Evolutionary conservation across 331 rosid genomes (phyloP).

Genomic region (Malus hybrid): DNA sequence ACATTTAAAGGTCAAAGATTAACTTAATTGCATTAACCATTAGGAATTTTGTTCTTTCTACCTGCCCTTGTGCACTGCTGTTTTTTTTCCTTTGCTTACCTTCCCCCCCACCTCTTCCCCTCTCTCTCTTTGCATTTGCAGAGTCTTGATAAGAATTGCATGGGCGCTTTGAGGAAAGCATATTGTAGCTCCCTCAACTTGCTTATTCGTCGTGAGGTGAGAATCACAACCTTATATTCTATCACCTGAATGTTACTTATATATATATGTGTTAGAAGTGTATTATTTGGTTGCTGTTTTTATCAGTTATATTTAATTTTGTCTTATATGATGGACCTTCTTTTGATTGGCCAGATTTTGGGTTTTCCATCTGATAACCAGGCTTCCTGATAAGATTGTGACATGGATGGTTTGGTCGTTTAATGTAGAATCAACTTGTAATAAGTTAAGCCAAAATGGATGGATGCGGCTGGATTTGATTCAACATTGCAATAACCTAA

Average conservation of each 20-base stretch:
- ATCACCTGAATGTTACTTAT: too few species aligned
- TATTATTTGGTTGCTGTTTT: background rate
- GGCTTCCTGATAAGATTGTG: background rate
- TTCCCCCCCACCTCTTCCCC: background rate
- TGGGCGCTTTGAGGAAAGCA: slow-evolving; percentile 63
- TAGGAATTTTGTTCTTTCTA: background rate
- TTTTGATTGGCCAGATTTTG: background rate
- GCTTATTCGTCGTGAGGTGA: slow-evolving; percentile 93
- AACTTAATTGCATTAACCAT: slow-evolving; percentile 6
- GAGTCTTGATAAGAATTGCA: slow-evolving; percentile 81
- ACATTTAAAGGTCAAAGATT: slow-evolving; percentile 64
- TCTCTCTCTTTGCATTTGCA: slow-evolving; percentile 24
- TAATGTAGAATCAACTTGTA: background rate
- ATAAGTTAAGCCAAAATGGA: background rate
- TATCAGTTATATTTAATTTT: background rate
- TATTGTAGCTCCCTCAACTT: slow-evolving; percentile 87
- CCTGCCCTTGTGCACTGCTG: background rate
- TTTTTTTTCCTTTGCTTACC: slow-evolving; percentile 6
- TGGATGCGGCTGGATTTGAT: too few species aligned
- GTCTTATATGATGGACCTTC: background rate
- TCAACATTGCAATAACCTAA: background rate
- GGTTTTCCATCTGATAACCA: background rate
- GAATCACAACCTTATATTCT: slow-evolving; percentile 25
- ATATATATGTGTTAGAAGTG: too few species aligned
- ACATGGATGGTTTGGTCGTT: background rate